Evolutionary conservation across 768 basidiomycete genomes (phyloP).

Genomic region (Phlebiopsis flavidoalba): DNA sequence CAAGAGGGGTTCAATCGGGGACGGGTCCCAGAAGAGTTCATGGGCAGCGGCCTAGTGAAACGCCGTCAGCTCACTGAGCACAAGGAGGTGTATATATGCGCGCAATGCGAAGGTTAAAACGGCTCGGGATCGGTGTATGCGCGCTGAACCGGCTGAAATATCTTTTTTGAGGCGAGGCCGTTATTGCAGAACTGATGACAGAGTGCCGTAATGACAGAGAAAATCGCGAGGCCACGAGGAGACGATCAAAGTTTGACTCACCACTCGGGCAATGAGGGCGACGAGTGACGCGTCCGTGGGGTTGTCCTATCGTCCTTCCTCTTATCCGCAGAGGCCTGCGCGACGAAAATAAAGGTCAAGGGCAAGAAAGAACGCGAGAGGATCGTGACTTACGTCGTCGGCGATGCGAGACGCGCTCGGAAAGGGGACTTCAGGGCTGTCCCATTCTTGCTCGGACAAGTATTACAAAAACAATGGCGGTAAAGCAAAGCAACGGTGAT

Average conservation of each 20-base stretch:
- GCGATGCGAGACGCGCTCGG: constrained; percentile 2
- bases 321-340: constrained; percentile 2
- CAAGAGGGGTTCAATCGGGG: constrained; percentile 29
- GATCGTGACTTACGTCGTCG: constrained; percentile 1
- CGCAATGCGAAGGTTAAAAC: neutral
- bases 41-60: constrained; percentile 6
- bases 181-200: no score
- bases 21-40: constrained; percentile 21
- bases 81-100: neutral
- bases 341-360: neutral
- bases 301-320: neutral
- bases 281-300: constrained; percentile 22
- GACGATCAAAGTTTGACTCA: constrained; percentile 22
- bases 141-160: constrained; percentile 6
- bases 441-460: neutral
- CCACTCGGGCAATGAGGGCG: constrained; percentile 71
- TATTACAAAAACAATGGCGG: neutral
- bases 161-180: no score
- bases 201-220: no score
- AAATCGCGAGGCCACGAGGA: neutral
- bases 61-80: neutral
- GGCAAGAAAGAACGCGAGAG: neutral
- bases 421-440: constrained; percentile 2
- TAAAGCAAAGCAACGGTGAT: no score
- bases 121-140: neutral